Percentiles rank a stretch among this genome's conserved stretches.
Conservation (phyloP, 495 filamentous ascomycete species). For the Amphirosellinia nigrospora region DNA sequence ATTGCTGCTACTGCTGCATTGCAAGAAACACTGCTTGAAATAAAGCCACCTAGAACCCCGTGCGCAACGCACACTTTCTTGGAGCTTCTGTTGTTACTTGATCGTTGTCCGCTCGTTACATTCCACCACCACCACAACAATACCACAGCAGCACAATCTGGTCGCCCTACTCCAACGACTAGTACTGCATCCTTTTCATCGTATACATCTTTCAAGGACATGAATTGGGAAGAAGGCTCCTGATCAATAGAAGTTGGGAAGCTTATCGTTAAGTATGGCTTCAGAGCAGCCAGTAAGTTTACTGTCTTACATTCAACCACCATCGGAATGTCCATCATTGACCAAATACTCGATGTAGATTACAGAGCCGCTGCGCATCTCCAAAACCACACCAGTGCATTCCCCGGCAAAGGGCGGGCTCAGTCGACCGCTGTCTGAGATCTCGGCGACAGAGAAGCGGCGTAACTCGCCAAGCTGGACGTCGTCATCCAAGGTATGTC, state of each 20-base stretch:
- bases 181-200: constrained; percentile 18
- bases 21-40: constrained; percentile 2
- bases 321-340: constrained; percentile 20
- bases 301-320: constrained; percentile 13
- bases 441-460: constrained; percentile 62
- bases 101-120: neutral
- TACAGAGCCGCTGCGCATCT: constrained; percentile 62
- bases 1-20: constrained; percentile 18
- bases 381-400: constrained; percentile 55
- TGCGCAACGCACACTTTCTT: constrained; percentile 9
- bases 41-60: constrained; percentile 12
- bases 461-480: constrained; percentile 81
- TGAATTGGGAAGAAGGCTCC: constrained; percentile 15
- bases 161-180: constrained; percentile 1
- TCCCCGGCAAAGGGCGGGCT: constrained; percentile 56
- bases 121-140: too few relatives aligned
- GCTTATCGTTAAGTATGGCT: constrained; percentile 27
- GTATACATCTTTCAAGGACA: constrained; percentile 23
- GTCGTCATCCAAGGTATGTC: constrained; percentile 67
- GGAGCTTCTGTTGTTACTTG: constrained; percentile 13
- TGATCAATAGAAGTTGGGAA: constrained; percentile 19
- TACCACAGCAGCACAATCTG: neutral
- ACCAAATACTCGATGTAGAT: constrained; percentile 30
- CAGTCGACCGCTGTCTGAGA: constrained; percentile 62
- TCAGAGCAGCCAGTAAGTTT: constrained; percentile 47